phyloP scores from a whole-genome alignment of 1,284 basidiomycete genomes.

The Trichosporon sp. region DNA sequence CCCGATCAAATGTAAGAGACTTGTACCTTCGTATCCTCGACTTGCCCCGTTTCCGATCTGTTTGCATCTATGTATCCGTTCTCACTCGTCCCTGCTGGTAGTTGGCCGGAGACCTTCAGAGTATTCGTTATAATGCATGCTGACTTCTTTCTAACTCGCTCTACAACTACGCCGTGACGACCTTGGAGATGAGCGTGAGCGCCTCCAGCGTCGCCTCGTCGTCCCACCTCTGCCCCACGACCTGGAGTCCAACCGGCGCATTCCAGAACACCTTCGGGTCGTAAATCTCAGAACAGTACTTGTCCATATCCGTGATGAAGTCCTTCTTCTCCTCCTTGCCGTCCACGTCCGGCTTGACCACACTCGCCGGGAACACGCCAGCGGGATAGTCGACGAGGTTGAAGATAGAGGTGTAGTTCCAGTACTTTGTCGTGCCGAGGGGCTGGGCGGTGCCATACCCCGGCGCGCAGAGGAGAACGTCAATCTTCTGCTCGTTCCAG shows the following conservation, averaged over 20 bases:
- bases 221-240: conserved; percentile 36
- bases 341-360: conserved; percentile 29
- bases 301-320: conserved; percentile 62
- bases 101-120: background rate
- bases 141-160: too few species aligned
- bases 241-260: conserved; percentile 39
- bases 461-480: conserved; percentile 49
- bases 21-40: background rate
- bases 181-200: conserved; percentile 30
- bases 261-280: conserved; percentile 30
- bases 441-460: conserved; percentile 46
- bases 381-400: conserved; percentile 71
- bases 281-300: conserved; percentile 57
- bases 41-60: background rate
- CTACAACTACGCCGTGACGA: background rate
- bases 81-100: background rate
- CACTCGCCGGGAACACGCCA: conserved; percentile 69
- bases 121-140: background rate
- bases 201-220: conserved; percentile 39
- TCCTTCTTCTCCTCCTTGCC: conserved; percentile 36
- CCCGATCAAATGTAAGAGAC: too few species aligned
- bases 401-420: conserved; percentile 68
- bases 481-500: conserved; percentile 39
- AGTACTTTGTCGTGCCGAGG: conserved; percentile 46
- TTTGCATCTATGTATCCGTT: conserved; percentile 4